Base-by-base conservation (phyloP, 805 yeast species). In the Schwanniomyces yamadae region DNA sequence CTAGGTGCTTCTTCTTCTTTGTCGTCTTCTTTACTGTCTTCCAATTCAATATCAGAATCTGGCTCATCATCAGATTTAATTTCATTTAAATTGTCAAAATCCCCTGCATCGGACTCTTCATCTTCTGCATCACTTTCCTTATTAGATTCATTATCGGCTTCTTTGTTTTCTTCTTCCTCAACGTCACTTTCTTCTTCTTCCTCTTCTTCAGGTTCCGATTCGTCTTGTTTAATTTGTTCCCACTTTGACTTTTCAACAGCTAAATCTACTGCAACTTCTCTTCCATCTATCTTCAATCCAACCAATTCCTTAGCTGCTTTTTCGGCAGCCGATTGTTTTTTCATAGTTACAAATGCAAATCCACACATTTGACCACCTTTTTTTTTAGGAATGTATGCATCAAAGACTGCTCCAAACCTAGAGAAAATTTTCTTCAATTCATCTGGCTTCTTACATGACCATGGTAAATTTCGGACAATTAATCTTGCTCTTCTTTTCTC, bases 341-440 rank as follows among this genome's bases (percentile, higher is more conserved):
- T 79, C 95, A 93, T 84, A 1, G 93, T 84, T 7, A 93, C 89
- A 59, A 93, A 93, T 0, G 89, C 99, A 73, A 91, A 93, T 8
- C 99, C 99, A 41, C 83, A 69, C 93, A 93, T 84, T 57, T 77
- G 81, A 11, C 96, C 96, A 33, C 88, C 95, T 31, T 76, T 73
- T 54, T 85, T 87, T 52, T 86, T 78, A 31, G 99, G 99, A 47
- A 93, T 87, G 48, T 80, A 78, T 0, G 91, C 95, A 53, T 89
- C 96, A 17, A 77, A 78, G 23, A 93, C 96, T 19, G 84, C 82
- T 34, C 99, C 99, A 55, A 67, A 93, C 52, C 78, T 79, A 39
- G 73, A 63, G 55, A 93, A 93, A 6, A 80, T 53, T 48, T 80
- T 80, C 52, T 75, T 80, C 51, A 93, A 69, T 37, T 77, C 79